Percentiles rank a stretch among this genome's conserved stretches.
These are phyloP conservation scores for Verticillium nubilum DNA, from an alignment of 2,329 filamentous ascomycete genomes.

Conservation along the genomic window DNA sequence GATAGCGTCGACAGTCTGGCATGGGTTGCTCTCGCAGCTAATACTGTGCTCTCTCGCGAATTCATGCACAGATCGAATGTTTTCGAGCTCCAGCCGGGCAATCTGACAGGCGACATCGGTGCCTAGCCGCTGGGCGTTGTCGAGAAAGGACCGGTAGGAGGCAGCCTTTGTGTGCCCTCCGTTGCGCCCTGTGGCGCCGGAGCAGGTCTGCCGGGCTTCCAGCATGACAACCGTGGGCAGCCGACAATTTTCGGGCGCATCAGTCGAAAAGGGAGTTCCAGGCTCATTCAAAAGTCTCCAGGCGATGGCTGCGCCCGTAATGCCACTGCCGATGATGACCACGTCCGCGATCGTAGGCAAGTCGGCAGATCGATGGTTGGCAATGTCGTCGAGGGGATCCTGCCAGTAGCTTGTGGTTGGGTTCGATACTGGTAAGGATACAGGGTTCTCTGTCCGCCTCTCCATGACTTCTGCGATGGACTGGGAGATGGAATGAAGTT, in stretches of 20 bases:
- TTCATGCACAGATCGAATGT: slow-evolving; percentile 48
- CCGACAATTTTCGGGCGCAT: slow-evolving; percentile 10
- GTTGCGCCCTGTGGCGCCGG: slow-evolving; percentile 49
- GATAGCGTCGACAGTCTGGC: slow-evolving; percentile 52
- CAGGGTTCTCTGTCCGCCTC: slow-evolving; percentile 3
- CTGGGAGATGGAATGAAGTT: no score
- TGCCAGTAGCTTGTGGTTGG: slow-evolving; percentile 42
- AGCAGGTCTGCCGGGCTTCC: slow-evolving; percentile 43
- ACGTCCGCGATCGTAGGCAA: slow-evolving; percentile 37
- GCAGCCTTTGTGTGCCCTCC: slow-evolving; percentile 45
- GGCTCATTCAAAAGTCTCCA: slow-evolving; percentile 15
- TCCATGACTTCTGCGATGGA: slow-evolving; percentile 2
- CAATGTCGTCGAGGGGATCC: slow-evolving; percentile 30
- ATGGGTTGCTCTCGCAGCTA: slow-evolving; percentile 41
- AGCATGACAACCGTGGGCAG: slow-evolving; percentile 33
- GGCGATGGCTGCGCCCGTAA: slow-evolving; percentile 40
- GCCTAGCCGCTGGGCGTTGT: slow-evolving; percentile 39
- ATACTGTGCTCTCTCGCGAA: slow-evolving; percentile 44
- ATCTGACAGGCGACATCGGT: slow-evolving; percentile 42
- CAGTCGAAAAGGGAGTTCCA: neutral
- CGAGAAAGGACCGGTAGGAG: slow-evolving; percentile 43
- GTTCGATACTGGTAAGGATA: slow-evolving; percentile 27
- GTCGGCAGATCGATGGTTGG: slow-evolving; percentile 10
- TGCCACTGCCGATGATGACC: slow-evolving; percentile 50
- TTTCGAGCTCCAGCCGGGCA: slow-evolving; percentile 44